Evolutionary conservation across 148 eudicot genomes (phyloP), one percentile per base, ranked within the genome.

Genomic region (Cornus kousa): DNA sequence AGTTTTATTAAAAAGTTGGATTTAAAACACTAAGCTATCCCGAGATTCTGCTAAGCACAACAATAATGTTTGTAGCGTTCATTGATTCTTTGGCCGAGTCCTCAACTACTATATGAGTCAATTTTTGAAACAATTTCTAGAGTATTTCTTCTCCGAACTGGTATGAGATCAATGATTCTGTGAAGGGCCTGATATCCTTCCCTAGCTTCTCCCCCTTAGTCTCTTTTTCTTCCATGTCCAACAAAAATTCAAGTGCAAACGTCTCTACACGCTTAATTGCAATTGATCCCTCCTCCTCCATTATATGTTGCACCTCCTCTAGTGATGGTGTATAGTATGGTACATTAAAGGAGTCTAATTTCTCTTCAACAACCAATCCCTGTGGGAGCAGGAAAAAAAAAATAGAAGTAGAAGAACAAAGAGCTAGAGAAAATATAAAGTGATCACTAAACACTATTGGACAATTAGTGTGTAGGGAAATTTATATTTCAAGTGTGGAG

Each of bases 361-460:
- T 80, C 28, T 79, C 85, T 43, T 77, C 75, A 17, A 50, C 39
- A 22, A 85, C 65, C 48, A 85, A 11, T 16, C 85, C 85, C 87
- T 82, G 62, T 14, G 1, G 28, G 28, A 28, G 28, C 4, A 5
- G 53, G 28, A 72, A 24, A 19, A 39, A 53, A 2, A 35, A 35
- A 35, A 0, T 28, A 28, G 28, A 35, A 35, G 3, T 0, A 35
- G 5, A 35, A 2, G 5, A 35, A 35, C 5, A 4, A 35, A 35
- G 37, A 35, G 37, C 0, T 35, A 35, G 37, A 35, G 37, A 2
- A 4, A 35, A 35, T 2, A 24, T 28, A 13, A 48, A 35, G 37
- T 35, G 37, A 35, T 1, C 5, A 4, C 37, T 4, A 35, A 35
- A 28, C 28, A 2, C 37, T 4, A 35, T 35, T 35, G 37, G 37